A percentile compares a stretch with the other conserved stretches of the same genome.
Conservation (phyloP, 2,329 filamentous ascomycete species). For the Elsinoe fawcettii region DNA sequence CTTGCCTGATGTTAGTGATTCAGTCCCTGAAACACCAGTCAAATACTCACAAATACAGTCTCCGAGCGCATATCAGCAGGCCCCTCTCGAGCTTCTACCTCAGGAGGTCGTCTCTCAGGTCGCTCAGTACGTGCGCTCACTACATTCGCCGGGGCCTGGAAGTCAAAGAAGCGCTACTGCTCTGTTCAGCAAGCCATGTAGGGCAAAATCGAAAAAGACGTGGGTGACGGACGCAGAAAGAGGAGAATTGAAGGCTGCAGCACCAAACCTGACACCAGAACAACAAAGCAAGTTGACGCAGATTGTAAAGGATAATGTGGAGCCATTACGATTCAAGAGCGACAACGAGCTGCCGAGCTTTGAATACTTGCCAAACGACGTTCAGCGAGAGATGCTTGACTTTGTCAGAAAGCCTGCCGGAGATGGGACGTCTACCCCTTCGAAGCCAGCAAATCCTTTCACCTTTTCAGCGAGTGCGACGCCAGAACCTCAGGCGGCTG, state of each 20-base stretch:
- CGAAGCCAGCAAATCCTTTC: slow-evolving; percentile 4
- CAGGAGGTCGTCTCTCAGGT: background rate
- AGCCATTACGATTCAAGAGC: background rate
- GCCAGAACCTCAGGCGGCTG: background rate
- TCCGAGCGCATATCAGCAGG: background rate
- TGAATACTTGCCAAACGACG: slow-evolving; percentile 12
- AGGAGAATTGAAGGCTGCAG: slow-evolving; percentile 16
- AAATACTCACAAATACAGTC: background rate
- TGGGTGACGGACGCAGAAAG: slow-evolving; percentile 18
- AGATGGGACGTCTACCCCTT: background rate
- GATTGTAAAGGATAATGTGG: slow-evolving; percentile 17
- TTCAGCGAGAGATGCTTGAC: slow-evolving; percentile 17
- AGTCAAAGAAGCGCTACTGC: background rate
- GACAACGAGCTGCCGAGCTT: background rate
- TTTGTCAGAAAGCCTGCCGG: slow-evolving; percentile 14
- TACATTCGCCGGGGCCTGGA: background rate
- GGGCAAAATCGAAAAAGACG: slow-evolving; percentile 6
- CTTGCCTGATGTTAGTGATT: slow-evolving; percentile 4
- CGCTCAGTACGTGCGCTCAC: background rate
- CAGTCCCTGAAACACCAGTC: background rate
- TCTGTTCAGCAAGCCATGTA: slow-evolving; percentile 7
- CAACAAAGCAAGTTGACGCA: slow-evolving; percentile 14
- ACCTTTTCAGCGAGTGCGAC: background rate
- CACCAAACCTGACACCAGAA: slow-evolving; percentile 12
- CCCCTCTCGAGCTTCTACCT: background rate